Evolutionary conservation across 78 protist species (phyloP), one percentile per base, ranked within the genome.

Genomic region (Chrysochromulina tobinii): DNA sequence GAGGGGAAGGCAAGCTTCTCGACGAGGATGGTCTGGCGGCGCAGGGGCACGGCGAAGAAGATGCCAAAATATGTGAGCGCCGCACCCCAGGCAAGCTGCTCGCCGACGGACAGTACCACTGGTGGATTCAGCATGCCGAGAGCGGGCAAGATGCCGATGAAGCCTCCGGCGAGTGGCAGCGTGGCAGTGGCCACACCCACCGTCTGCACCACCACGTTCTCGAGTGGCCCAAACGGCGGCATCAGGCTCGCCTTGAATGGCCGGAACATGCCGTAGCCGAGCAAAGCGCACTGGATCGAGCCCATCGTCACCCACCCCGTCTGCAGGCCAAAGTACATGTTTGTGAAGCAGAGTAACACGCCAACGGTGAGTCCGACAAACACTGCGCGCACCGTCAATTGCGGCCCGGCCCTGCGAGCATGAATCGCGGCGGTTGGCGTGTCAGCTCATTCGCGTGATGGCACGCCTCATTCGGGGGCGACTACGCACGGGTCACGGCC

Each of bases 1-100:
- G 98, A 96, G 18, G 98, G 98, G 38, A 96, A 96, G 83, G 92
- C 83, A 25, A 96, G 81, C 89, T 96, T 96, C 89, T 96, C 98
- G 8, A 94, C 93, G 11, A 95, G 66, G 12, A 96, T 95, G 23
- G 93, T 94, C 66, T 96, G 96, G 25, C 88, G 91, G 15, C 97
- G 68, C n/a, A 96, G 92, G 14, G 97, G 97, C 51, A 96, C 97
- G 3, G 97, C 96, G 81, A 96, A 91, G 86, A 95, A 96, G 12
- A 94, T 93, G 38, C 97, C 97, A 94, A 96, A 95, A 59, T 91
- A 94, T 6, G 94, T 94, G 87, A 96, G 75, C 25, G 25, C 51
- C 27, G 6, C 20, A 2, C 23, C 55, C 83, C 83, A 75, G 27
- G 11, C 51, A 3, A 75, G 27, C 57, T 75, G 83, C 83, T 17